Conservation (phyloP, 768 basidiomycete species). For the Boletus eberwhitei region DNA sequence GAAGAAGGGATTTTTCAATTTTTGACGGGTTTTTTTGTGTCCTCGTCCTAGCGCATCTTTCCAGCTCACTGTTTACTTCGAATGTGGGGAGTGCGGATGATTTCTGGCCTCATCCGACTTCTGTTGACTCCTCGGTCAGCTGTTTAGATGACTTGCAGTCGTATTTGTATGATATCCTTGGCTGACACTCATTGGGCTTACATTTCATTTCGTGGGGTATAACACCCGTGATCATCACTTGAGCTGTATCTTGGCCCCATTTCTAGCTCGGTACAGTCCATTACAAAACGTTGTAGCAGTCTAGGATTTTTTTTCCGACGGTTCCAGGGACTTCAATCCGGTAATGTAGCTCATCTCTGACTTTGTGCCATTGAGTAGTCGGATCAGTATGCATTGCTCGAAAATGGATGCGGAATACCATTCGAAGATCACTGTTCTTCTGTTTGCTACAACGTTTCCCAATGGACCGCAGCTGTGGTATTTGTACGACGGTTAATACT, state of each 20-base stretch:
- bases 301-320: no score
- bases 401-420: no score
- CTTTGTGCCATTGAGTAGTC: no score
- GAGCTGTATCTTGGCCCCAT: neutral
- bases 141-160: conserved; percentile 2
- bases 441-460: no score
- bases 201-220: neutral
- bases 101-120: neutral
- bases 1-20: conserved; percentile 69
- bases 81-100: neutral
- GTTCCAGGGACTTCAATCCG: neutral
- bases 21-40: conserved; percentile 34
- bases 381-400: no score
- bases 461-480: neutral
- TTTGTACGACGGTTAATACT: neutral
- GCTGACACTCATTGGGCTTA: conserved; percentile 9
- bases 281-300: neutral
- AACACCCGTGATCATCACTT: neutral
- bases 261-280: neutral
- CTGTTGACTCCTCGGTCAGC: neutral
- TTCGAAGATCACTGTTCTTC: no score
- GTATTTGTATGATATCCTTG: conserved; percentile 10
- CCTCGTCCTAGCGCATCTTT: neutral
- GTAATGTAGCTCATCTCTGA: neutral
- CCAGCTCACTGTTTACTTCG: neutral